Evolutionary conservation across 768 basidiomycete species (phyloP).

Genomic region (Fomitopsis pulvina): DNA sequence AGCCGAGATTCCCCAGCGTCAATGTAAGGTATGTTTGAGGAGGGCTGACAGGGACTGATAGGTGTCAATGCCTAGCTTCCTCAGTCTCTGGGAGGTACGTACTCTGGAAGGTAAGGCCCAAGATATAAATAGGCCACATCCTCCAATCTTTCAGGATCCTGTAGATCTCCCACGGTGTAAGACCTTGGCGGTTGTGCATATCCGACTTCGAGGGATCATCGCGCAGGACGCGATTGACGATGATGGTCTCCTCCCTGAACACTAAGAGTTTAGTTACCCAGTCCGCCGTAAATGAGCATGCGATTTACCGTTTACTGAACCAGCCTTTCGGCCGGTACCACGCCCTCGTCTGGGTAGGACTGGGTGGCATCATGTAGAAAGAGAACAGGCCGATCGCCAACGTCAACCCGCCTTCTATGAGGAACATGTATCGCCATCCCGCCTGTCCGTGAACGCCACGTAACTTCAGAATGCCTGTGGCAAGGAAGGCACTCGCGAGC

Average conservation of each 20-base stretch:
- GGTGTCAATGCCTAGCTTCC: background rate
- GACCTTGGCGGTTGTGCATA: conserved; percentile 70
- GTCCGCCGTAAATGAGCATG: background rate
- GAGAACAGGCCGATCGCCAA: conserved; percentile 43
- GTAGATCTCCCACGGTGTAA: conserved; percentile 42
- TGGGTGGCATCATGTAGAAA: conserved; percentile 53
- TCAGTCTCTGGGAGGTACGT: conserved; percentile 6
- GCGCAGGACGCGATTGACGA: conserved; percentile 55
- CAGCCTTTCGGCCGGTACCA: conserved; percentile 58
- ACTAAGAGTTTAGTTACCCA: background rate
- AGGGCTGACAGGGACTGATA: conserved; percentile 47
- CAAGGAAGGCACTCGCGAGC: conserved; percentile 57
- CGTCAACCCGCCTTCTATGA: conserved; percentile 47
- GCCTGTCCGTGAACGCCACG: conserved; percentile 45
- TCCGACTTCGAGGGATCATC: conserved; percentile 62
- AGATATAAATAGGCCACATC: conserved; percentile 59
- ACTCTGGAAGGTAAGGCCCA: conserved; percentile 52
- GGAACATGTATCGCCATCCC: conserved; percentile 56
- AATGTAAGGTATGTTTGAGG: conserved; percentile 62
- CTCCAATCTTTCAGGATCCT: conserved; percentile 50
- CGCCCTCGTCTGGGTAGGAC: conserved; percentile 57
- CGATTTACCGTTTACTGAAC: conserved; percentile 48
- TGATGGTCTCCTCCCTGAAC: conserved; percentile 52
- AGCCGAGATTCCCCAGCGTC: conserved; percentile 54
- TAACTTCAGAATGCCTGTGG: conserved; percentile 52